Conservation (phyloP, 192 early-diverging fungal species). For the Coemansia sp. region DNA sequence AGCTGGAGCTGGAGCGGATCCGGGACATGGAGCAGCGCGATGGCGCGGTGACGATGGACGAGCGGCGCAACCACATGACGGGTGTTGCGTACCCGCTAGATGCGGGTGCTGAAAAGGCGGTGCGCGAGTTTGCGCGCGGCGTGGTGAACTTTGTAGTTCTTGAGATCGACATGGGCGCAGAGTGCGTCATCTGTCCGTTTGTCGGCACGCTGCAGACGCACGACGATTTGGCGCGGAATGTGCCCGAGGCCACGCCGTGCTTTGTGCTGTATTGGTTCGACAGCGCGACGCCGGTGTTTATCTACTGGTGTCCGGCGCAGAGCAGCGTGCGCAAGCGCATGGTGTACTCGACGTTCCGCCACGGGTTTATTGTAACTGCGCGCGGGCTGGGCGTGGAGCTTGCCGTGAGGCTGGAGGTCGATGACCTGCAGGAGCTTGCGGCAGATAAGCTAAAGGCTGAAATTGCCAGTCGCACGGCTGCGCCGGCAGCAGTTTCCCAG, state of each 20-base stretch:
- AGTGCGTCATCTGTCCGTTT: constrained; percentile 55
- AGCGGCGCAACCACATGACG: constrained; percentile 67
- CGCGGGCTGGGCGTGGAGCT: constrained; percentile 59
- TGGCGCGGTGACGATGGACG: constrained; percentile 27
- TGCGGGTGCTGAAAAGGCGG: constrained; percentile 59
- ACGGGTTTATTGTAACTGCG: constrained; percentile 57
- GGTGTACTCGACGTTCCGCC: constrained; percentile 80
- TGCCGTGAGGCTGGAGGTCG: constrained; percentile 68
- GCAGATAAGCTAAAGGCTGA: constrained; percentile 57
- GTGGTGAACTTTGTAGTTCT: constrained; percentile 65
- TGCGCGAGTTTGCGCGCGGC: constrained; percentile 53
- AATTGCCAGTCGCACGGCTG: constrained; percentile 7
- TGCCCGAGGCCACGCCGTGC: constrained; percentile 66
- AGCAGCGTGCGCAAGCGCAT: constrained; percentile 88
- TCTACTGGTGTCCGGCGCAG: constrained; percentile 79
- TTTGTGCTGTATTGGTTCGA: constrained; percentile 54
- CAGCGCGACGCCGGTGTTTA: constrained; percentile 57
- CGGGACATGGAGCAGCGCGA: constrained; percentile 22
- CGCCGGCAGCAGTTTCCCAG: constrained; percentile 6
- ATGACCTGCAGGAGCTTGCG: constrained; percentile 58
- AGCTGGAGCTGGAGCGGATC: constrained; percentile 68
- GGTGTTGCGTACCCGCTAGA: constrained; percentile 62
- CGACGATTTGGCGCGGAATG: constrained; percentile 47
- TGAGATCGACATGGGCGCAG: constrained; percentile 52
- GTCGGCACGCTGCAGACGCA: constrained; percentile 41